Evolutionary conservation across 2,329 filamentous ascomycete species (phyloP).

Genomic region (Scleromitrula shiraiana): DNA sequence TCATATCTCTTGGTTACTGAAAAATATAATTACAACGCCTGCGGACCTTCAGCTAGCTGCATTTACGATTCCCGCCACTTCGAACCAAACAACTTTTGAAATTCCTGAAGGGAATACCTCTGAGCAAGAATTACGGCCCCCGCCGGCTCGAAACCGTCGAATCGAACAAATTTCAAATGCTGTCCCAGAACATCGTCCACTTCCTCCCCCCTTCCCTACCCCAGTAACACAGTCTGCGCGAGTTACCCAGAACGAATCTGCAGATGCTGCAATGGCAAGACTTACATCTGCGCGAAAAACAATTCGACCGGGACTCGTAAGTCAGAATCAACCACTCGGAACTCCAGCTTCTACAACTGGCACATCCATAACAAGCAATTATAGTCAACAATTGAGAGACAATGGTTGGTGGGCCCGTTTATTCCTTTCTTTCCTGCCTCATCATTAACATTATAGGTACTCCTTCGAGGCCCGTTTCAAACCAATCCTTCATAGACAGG

Average conservation of each 20-base stretch:
- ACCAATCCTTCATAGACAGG: constrained; percentile 11
- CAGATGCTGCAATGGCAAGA: constrained; percentile 25
- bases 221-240: constrained; percentile 12
- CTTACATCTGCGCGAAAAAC: constrained; percentile 23
- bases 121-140: constrained; percentile 8
- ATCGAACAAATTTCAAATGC: constrained; percentile 17
- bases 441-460: constrained; percentile 18
- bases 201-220: constrained; percentile 16
- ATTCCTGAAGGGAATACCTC: constrained; percentile 11
- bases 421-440: background rate
- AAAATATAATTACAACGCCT: constrained; percentile 22
- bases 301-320: constrained; percentile 22
- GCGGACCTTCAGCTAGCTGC: constrained; percentile 12
- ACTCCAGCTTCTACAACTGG: constrained; percentile 27
- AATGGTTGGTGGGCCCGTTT: constrained; percentile 12
- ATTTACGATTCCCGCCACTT: constrained; percentile 4
- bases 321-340: constrained; percentile 24
- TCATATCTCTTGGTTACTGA: constrained; percentile 30
- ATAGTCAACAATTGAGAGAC: constrained; percentile 18
- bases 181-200: constrained; percentile 16
- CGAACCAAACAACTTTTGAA: constrained; percentile 1
- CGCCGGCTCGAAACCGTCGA: constrained; percentile 12
- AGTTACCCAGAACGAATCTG: constrained; percentile 8
- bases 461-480: constrained; percentile 13
- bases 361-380: constrained; percentile 19